A percentile compares a stretch with the other conserved stretches of the same genome.
phyloP scores from a whole-genome alignment of 768 basidiomycete species.

The Nidularia pulvinata region DNA sequence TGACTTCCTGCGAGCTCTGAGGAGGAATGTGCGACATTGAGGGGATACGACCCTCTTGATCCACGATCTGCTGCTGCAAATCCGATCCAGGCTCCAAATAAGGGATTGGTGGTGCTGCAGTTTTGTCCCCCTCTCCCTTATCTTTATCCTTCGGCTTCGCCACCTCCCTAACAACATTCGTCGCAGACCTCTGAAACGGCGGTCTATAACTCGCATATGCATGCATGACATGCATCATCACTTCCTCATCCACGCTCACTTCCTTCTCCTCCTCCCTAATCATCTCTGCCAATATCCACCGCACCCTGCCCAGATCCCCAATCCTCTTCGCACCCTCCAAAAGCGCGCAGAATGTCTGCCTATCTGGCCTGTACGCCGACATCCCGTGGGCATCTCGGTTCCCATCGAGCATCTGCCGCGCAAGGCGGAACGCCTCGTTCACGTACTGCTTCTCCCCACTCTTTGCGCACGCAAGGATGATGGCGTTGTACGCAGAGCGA shows the following conservation, averaged over 20 bases:
- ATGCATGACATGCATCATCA: conserved; percentile 86
- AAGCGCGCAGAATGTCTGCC: conserved; percentile 77
- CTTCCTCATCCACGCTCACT: conserved; percentile 54
- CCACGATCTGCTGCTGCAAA: not conserved
- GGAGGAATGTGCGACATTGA: conserved; percentile 63
- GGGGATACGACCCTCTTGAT: conserved; percentile 13
- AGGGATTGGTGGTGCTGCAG: not conserved
- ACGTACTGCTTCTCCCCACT: conserved; percentile 65
- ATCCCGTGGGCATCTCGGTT: conserved; percentile 64
- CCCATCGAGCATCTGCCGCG: conserved; percentile 84
- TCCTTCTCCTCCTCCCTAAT: conserved; percentile 36
- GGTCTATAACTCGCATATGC: conserved; percentile 82
- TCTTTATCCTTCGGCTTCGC: not conserved
- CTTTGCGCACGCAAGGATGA: conserved; percentile 80
- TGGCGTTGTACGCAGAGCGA: conserved; percentile 72
- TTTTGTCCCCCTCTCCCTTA: not conserved
- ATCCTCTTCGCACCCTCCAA: conserved; percentile 87
- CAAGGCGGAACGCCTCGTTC: conserved; percentile 80
- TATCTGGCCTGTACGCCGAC: conserved; percentile 59
- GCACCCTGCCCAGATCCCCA: conserved; percentile 78
- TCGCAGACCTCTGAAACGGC: conserved; percentile 56
- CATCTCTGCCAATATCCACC: conserved; percentile 93
- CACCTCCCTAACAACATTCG: conserved; percentile 34
- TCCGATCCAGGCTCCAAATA: too few species aligned
- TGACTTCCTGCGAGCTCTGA: conserved; percentile 69